Base-by-base conservation (phyloP, 2,329 filamentous ascomycete genomes). In the Lithohypha guttulata region DNA sequence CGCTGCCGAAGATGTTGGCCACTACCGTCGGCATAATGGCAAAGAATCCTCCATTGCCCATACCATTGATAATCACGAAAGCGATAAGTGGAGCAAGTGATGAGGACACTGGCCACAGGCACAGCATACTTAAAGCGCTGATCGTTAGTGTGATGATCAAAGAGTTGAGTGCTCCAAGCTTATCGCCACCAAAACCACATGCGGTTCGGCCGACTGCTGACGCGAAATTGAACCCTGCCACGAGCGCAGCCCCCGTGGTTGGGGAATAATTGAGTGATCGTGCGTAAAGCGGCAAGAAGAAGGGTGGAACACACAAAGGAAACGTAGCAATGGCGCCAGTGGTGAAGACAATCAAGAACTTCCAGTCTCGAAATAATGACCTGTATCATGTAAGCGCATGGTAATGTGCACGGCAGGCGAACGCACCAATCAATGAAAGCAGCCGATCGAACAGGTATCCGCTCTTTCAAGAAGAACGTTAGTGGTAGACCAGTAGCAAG, bases 11-110 rank as follows among this genome's bases (percentile, higher is more conserved):
- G 0, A 77, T 65, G 43, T 70, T 75, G 0, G 70, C 68, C 0
- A 78, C 70, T 2, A 75, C 73, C 0, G 75, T 78, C 0, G 75
- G 75, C 63, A 79, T 76, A 0, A 70, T 72, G 1, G 70, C 68
- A 49, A 79, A 79, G 60, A 79, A 79, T 0, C 70, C 73, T 1
- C 75, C 75, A 48, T 77, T 78, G 4, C 69, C 65, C 26, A 68
- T 58, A 0, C 76, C 75, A 45, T 77, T 79, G 15, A 78, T 57
- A 3, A 77, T 59, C 4, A 70, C 70, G 49, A 79, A 79, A 0
- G 67, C 55, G 10, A 70, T 57, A 22, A 79, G 51, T 0, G 73
- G 72, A 0, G 59, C 70, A 2, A 79, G 54, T 0, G 67, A 66
- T 3, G 60, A 68, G 2, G 71, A 73, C 0, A 72, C 63, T 0